Evolutionary conservation across 2,329 filamentous ascomycete genomes (phyloP).

Genomic region (Fusarium xyrophilum): DNA sequence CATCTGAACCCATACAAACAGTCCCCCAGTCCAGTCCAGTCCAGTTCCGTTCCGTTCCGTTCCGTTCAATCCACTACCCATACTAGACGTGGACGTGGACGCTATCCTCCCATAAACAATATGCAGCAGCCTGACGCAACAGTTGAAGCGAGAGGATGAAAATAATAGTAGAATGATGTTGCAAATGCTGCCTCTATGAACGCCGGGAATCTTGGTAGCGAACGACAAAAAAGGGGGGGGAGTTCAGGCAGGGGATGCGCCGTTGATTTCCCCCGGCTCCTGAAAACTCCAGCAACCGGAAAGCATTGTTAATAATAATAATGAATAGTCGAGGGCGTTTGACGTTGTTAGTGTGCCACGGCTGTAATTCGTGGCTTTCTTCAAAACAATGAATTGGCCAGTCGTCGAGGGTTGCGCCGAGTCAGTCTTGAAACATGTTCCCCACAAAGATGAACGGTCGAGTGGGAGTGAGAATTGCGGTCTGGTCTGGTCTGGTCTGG

Average conservation of each 20-base stretch:
- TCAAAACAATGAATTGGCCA: conserved; percentile 19
- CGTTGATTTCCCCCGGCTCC: neutral
- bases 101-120: conserved; percentile 14
- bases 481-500: conserved; percentile 1
- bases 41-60: no score
- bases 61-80: conserved; percentile 8
- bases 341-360: conserved; percentile 17
- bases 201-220: conserved; percentile 36
- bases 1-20: conserved; percentile 3
- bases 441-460: conserved; percentile 14
- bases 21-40: neutral
- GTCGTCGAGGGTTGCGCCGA: conserved; percentile 19
- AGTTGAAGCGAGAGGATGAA: conserved; percentile 23
- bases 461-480: conserved; percentile 1
- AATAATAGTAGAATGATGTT: conserved; percentile 17
- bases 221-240: conserved; percentile 24
- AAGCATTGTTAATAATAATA: neutral
- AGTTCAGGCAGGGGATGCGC: neutral
- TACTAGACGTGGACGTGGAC: conserved; percentile 6
- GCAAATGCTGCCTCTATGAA: conserved; percentile 37
- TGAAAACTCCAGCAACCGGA: conserved; percentile 22
- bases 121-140: conserved; percentile 19
- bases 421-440: conserved; percentile 21
- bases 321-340: conserved; percentile 5
- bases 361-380: conserved; percentile 22